Base-by-base conservation (phyloP, 306 rosid genomes). In the Castanea sativa region DNA sequence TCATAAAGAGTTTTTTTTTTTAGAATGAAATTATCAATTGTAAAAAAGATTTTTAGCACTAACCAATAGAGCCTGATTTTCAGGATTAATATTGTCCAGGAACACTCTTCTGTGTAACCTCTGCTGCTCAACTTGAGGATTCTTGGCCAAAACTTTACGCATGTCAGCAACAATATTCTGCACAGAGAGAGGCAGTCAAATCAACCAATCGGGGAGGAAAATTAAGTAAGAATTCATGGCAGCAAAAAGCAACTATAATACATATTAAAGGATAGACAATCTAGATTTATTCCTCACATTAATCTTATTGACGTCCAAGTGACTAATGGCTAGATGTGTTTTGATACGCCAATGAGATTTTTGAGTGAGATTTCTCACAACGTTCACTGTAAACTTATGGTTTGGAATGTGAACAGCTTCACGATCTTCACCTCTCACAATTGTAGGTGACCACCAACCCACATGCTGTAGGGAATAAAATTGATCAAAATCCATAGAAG, bases 391-490 rank as follows among this genome's bases (percentile, higher is more conserved):
- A 73, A 94, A 94, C 82, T 94, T 87, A 89, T 94, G 98, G 89
- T 94, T 94, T 74, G 98, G 98, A 81, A 94, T 90, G 88, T 94
- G 97, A 81, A 94, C 89, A 55, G 98, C 98, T 89, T 94, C 98
- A 80, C 98, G 93, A 78, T 92, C 97, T 90, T 94, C 98, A 74
- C 98, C 98, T 87, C 98, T 89, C 27, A 94, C 80, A 76, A 94
- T 86, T 68, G 99, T 95, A 13, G 99, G 98, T 29, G 99, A 95
- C 98, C 99, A 95, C 99, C 99, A 95, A 59, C 99, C 99, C 78
- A 95, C 98, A 78, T 95, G 98, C 99, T 95, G 83, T 80, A 84
- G 76, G 73, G 23, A 33, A 89, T 38, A 76, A 84, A 69, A 80
- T 74, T 35, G 61, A 81, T 74, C 79, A 76, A 77, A 65, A 71